These are phyloP conservation scores for Fagopyrum homotropicum DNA, from an alignment of 148 eudicot species.

Conservation along the genomic window DNA sequence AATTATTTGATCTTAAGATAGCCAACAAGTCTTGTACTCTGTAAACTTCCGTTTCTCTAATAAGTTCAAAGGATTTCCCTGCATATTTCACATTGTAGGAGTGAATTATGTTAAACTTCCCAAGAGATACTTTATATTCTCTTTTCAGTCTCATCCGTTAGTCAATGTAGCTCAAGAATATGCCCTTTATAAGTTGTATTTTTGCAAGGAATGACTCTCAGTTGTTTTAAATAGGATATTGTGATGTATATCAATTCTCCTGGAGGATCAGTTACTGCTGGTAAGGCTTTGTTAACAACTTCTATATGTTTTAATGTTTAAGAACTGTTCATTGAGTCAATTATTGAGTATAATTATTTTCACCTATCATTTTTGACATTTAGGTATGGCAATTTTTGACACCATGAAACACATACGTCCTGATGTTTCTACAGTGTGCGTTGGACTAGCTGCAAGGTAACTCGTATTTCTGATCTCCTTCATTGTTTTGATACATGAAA, in stretches of 20 bases:
- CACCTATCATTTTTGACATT: neutral
- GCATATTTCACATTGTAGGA: neutral
- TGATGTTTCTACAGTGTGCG: constrained; percentile 92
- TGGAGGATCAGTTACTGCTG: constrained; percentile 98
- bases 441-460: constrained; percentile 93
- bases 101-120: neutral
- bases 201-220: constrained; percentile 9
- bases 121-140: neutral
- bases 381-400: constrained; percentile 97
- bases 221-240: constrained; percentile 57
- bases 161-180: neutral
- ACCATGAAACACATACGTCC: constrained; percentile 92
- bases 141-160: neutral
- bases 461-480: neutral
- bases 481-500: neutral
- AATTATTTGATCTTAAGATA: neutral
- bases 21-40: neutral
- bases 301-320: neutral
- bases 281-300: constrained; percentile 25
- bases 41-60: neutral
- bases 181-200: neutral
- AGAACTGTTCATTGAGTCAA: neutral
- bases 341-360: neutral
- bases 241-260: constrained; percentile 97
- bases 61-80: neutral